Conservation (phyloP, 441 rosid genomes). For the Populus hybrid region DNA sequence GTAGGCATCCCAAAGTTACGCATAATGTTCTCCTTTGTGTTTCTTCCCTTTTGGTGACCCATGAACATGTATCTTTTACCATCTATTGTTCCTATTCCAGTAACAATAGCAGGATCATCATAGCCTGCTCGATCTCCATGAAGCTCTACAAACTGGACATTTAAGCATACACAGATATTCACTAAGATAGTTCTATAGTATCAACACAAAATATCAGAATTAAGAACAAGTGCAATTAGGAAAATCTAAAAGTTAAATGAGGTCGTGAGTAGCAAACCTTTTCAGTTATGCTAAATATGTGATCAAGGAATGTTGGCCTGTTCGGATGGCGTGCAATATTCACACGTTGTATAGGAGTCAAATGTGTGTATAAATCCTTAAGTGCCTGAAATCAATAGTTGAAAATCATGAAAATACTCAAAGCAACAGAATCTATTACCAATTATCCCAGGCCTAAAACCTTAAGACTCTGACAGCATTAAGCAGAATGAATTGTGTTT, state of each 20-base stretch:
- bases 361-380: constrained; percentile 69
- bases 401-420: constrained; percentile 7
- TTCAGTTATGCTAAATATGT: constrained; percentile 80
- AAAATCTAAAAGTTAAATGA: constrained; percentile 13
- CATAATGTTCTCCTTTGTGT: constrained; percentile 85
- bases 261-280: constrained; percentile 52
- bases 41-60: constrained; percentile 99
- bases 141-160: constrained; percentile 84
- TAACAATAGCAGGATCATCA: constrained; percentile 96
- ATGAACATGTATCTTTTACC: constrained; percentile 85
- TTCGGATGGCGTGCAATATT: constrained; percentile 95
- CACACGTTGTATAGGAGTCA: constrained; percentile 91
- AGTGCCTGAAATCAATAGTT: constrained; percentile 51
- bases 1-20: constrained; percentile 99
- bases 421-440: not conserved
- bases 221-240: not conserved
- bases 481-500: not conserved
- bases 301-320: constrained; percentile 97
- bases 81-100: constrained; percentile 87
- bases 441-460: constrained; percentile 7
- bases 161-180: constrained; percentile 10
- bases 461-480: not conserved
- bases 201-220: constrained; percentile 8
- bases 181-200: constrained; percentile 10
- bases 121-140: constrained; percentile 97